Base-by-base conservation (phyloP, 768 basidiomycete species). In the Trametopsis cervina region DNA sequence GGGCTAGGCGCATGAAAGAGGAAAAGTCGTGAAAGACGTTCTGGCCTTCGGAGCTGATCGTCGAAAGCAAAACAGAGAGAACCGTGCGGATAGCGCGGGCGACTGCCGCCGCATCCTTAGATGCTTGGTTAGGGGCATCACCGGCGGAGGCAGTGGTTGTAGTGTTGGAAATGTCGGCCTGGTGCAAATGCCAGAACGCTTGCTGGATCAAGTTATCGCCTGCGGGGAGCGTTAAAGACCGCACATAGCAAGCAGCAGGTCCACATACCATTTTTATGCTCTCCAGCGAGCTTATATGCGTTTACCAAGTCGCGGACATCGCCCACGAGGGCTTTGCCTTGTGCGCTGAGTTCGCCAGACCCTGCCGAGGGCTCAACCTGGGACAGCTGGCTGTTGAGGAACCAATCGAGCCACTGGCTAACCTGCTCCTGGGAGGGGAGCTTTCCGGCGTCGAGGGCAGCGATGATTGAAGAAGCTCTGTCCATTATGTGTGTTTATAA, bases 361-460 rank as follows among this genome's bases (percentile, higher is more conserved):
- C 64, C 51, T 5, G 62, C 49, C 1, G 65, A 50, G 3, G 72
- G 67, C 39, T 79, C 70, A 20, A 72, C 63, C 35, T 71, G 68
- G 6, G 77, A 62, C 49, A 82, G 65, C 9, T 73, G 67, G 27
- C 76, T 69, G 11, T 69, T 58, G 35, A 78, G 75, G 40, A 78
- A 57, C 70, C 73, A 79, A 58, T 83, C 76, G 53, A 83, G 71
- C 57, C 74, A 70, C 0, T 59, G 58, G 51, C 71, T 70, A 33
- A 77, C 54, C 58, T 88, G 85, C 23, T 73, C 62, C 10, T 83
- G 80, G 1, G 71, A 71, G 15, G 85, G 85, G 3, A 85, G 66
- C 59, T 88, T 88, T 18, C 83, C 83, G 15, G 83, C 83, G 52
- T 79, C 74, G 56, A 87, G 63, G 6, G 85, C 85, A 40, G 81